Evolutionary conservation across 2,329 filamentous ascomycete genomes (phyloP).

Genomic region (Diaporthe batatas): DNA sequence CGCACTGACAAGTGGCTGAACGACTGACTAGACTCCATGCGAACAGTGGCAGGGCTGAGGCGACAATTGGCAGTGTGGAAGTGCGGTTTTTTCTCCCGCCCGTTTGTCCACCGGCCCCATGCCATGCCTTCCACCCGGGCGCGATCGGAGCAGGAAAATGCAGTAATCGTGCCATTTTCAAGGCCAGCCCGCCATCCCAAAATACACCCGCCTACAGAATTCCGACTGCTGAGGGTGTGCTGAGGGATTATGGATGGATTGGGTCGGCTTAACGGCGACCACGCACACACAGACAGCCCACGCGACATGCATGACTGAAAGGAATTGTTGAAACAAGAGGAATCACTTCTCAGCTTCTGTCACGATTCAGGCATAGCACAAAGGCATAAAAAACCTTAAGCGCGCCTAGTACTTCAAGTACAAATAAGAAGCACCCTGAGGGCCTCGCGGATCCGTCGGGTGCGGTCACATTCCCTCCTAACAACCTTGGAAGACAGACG

Average conservation of each 20-base stretch:
- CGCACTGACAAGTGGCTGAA: background rate
- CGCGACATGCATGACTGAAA: conserved; percentile 16
- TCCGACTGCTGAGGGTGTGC: background rate
- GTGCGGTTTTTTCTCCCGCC: conserved; percentile 13
- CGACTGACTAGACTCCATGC: background rate
- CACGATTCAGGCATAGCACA: background rate
- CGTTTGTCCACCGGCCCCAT: conserved; percentile 9
- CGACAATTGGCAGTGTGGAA: background rate
- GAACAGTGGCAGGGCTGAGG: conserved; percentile 17
- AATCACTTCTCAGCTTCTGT: background rate
- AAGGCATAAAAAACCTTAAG: background rate
- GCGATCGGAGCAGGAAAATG: conserved; percentile 21
- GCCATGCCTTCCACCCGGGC: conserved; percentile 30
- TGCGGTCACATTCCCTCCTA: background rate
- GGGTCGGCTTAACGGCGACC: conserved; percentile 37
- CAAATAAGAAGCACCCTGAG: background rate
- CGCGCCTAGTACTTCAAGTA: background rate
- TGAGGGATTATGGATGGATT: conserved; percentile 23
- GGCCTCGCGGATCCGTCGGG: conserved; percentile 12
- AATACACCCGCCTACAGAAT: background rate
- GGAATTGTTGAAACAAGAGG: conserved; percentile 15
- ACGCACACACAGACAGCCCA: background rate
- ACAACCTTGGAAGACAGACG: background rate
- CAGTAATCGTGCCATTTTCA: conserved; percentile 14
- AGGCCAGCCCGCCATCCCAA: conserved; percentile 5